Conservation (phyloP, 257 asterid genomes). For the Lycium ferocissimum region DNA sequence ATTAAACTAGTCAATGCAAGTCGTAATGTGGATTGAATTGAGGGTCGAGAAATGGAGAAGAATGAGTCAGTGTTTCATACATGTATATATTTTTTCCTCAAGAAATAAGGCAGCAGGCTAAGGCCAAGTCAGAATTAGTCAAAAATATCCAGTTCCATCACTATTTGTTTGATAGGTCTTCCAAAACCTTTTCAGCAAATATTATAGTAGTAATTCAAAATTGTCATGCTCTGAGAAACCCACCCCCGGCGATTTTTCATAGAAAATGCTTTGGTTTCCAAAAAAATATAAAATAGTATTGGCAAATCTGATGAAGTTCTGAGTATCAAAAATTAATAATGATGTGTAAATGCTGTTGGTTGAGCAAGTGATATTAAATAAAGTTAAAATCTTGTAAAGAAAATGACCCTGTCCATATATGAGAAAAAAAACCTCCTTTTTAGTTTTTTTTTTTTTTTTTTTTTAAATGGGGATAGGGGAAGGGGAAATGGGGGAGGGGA, state of each 20-base stretch:
- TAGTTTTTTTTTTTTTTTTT: too few relatives aligned
- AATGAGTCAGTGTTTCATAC: constrained; percentile 2
- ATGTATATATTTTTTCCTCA: neutral
- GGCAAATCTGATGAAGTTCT: neutral
- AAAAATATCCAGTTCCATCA: neutral
- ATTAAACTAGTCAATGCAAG: neutral
- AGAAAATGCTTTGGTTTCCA: neutral
- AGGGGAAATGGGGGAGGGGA: too few relatives aligned
- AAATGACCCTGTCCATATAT: neutral
- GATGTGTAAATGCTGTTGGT: neutral
- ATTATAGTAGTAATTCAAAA: neutral
- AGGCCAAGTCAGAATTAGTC: neutral
- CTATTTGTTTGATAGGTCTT: neutral
- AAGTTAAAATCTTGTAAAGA: neutral
- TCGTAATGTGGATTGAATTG: neutral
- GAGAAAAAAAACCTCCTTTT: too few relatives aligned
- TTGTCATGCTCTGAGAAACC: neutral
- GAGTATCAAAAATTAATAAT: too few relatives aligned
- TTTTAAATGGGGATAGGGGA: too few relatives aligned
- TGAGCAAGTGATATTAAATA: neutral
- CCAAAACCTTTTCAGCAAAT: neutral
- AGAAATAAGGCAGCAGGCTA: neutral
- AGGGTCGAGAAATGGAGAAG: neutral
- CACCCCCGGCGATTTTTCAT: neutral
- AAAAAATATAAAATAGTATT: neutral